These are phyloP conservation scores for Blastobotrys capitulatus DNA, from an alignment of 1,139 yeast species.

Conservation along the genomic window DNA sequence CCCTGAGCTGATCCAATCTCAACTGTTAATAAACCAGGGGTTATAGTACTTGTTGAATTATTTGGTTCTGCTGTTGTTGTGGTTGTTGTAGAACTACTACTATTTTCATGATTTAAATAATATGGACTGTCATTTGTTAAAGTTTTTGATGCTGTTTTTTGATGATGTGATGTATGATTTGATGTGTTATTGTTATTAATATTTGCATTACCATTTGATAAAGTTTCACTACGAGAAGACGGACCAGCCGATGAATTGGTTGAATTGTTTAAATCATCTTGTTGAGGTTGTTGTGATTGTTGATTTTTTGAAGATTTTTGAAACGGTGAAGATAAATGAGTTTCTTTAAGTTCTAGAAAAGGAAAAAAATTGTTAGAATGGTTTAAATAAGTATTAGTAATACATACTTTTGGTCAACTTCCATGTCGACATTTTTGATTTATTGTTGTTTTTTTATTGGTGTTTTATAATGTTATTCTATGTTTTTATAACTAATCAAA, in stretches of 20 bases:
- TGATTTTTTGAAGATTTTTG: background rate
- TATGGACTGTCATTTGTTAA: constrained; percentile 5
- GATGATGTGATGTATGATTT: background rate
- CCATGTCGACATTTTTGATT: constrained; percentile 9
- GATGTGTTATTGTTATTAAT: background rate
- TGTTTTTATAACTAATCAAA: too few relatives aligned
- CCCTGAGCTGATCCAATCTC: constrained; percentile 60
- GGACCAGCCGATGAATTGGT: background rate
- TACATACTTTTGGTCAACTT: constrained; percentile 11
- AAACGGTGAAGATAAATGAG: constrained; percentile 30
- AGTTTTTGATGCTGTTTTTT: constrained; percentile 4
- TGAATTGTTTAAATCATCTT: background rate
- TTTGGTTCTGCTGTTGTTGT: too few relatives aligned
- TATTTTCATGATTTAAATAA: background rate
- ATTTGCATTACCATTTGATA: background rate
- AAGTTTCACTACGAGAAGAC: constrained; percentile 3
- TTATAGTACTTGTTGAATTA: constrained; percentile 30
- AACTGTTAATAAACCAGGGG: constrained; percentile 68
- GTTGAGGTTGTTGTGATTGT: too few relatives aligned
- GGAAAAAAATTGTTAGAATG: background rate
- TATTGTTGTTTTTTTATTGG: background rate
- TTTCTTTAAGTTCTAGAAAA: constrained; percentile 36
- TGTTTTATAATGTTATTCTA: too few relatives aligned
- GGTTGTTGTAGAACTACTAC: constrained; percentile 11
- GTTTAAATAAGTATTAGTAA: background rate